Percentiles rank a stretch among this genome's conserved stretches.
These are phyloP conservation scores for Ulmus americana DNA, from an alignment of 331 rosid species.

Conservation along the genomic window DNA sequence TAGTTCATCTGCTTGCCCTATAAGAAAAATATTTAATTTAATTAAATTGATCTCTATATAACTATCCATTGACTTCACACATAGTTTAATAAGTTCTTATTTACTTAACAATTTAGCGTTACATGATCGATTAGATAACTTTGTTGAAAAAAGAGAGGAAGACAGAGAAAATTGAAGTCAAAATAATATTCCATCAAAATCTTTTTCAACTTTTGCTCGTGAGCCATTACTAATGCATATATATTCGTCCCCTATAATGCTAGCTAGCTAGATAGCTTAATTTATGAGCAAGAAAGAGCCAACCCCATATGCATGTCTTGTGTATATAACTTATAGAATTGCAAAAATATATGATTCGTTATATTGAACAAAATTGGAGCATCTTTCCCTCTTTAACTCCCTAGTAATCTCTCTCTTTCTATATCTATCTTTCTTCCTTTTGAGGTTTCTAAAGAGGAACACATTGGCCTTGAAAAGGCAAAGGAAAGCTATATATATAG, in stretches of 20 bases:
- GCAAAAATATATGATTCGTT: no score
- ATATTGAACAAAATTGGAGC: constrained; percentile 7
- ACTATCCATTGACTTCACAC: constrained; percentile 3
- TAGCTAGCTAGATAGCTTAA: no score
- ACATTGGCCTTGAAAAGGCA: constrained; percentile 23
- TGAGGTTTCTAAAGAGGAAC: constrained; percentile 9
- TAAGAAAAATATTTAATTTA: neutral
- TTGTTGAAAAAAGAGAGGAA: neutral
- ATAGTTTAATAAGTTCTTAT: constrained; percentile 1
- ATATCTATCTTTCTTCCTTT: neutral
- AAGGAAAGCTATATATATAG: constrained; percentile 1
- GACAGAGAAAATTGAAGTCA: neutral
- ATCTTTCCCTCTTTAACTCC: constrained; percentile 8
- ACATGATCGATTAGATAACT: no score
- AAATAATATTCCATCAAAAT: neutral
- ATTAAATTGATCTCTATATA: neutral
- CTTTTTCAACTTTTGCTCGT: neutral
- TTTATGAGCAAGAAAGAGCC: no score
- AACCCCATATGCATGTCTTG: no score
- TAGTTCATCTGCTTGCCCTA: constrained; percentile 8
- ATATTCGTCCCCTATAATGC: no score
- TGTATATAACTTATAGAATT: no score
- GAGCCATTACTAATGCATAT: neutral
- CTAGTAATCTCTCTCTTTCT: neutral
- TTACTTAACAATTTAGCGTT: neutral